Evolutionary conservation across 2,329 filamentous ascomycete genomes (phyloP).

Genomic region (Hymenoscyphus linearis): DNA sequence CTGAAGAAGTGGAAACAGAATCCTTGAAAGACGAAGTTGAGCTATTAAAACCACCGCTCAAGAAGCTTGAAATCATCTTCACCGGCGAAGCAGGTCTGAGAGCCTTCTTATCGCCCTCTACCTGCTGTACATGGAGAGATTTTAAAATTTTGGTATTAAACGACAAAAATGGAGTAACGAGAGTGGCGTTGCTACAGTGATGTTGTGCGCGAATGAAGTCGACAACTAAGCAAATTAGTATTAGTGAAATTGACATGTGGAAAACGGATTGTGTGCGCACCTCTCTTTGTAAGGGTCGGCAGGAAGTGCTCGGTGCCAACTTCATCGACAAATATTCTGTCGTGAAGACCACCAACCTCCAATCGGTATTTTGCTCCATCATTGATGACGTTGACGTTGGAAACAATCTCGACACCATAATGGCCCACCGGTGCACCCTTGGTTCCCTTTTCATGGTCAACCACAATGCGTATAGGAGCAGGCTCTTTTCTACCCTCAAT

Average conservation of each 20-base stretch:
- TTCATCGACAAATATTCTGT: slow-evolving; percentile 68
- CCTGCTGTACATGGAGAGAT: slow-evolving; percentile 57
- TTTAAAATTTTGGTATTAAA: slow-evolving; percentile 75
- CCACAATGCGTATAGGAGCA: slow-evolving; percentile 64
- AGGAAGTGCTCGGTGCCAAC: slow-evolving; percentile 68
- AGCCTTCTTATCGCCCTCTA: slow-evolving; percentile 59
- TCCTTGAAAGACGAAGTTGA: slow-evolving; percentile 36
- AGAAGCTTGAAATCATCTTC: slow-evolving; percentile 80
- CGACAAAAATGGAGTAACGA: slow-evolving; percentile 65
- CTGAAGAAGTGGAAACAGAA: slow-evolving; percentile 33
- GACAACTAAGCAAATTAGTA: slow-evolving; percentile 51
- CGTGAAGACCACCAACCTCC: slow-evolving; percentile 60
- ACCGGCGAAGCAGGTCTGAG: slow-evolving; percentile 81
- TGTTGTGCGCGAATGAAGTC: slow-evolving; percentile 68
- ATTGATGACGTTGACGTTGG: slow-evolving; percentile 51
- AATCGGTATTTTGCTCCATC: slow-evolving; percentile 50
- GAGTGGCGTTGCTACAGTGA: slow-evolving; percentile 56
- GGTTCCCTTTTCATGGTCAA: slow-evolving; percentile 63
- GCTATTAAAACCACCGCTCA: slow-evolving; percentile 53
- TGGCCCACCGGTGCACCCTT: slow-evolving; percentile 61
- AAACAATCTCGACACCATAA: slow-evolving; percentile 66
- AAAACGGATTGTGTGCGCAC: slow-evolving; percentile 41
- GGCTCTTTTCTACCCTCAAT: slow-evolving; percentile 61
- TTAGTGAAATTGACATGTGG: slow-evolving; percentile 31
- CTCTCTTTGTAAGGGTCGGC: slow-evolving; percentile 66